phyloP scores from a whole-genome alignment of 371 early-diverging fungal genomes.

The Chytridium lagenaria region DNA sequence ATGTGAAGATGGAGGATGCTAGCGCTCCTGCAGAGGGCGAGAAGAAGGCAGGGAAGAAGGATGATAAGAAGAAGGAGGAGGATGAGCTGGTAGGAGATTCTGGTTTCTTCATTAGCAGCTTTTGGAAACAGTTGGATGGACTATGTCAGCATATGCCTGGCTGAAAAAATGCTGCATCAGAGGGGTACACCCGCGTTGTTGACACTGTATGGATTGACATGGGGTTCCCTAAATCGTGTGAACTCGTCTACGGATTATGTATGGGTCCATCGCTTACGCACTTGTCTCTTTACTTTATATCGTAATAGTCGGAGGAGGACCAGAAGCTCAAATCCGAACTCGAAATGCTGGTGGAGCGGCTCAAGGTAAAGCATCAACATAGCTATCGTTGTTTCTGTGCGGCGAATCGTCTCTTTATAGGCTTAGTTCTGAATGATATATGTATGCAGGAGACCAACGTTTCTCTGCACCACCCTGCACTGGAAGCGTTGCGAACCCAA shows the following conservation, averaged over 20 bases:
- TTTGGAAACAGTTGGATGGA: neutral
- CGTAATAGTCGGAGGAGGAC: conserved; percentile 93
- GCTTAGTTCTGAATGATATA: neutral
- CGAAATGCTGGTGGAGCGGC: conserved; percentile 90
- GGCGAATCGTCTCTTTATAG: neutral
- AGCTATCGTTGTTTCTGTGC: neutral
- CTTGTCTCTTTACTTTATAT: neutral
- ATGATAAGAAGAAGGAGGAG: conserved; percentile 41
- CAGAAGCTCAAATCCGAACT: conserved; percentile 89
- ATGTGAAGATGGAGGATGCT: conserved; percentile 21
- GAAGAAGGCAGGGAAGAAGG: conserved; percentile 30
- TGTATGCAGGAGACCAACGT: conserved; percentile 72
- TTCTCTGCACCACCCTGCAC: conserved; percentile 79
- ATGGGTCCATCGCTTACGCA: neutral
- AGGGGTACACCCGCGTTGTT: neutral
- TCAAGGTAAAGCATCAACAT: no score
- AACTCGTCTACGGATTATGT: neutral
- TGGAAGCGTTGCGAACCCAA: conserved; percentile 84
- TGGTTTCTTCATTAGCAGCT: no score
- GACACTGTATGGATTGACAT: neutral
- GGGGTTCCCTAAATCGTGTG: neutral
- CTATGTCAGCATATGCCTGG: conserved; percentile 5
- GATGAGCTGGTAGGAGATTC: conserved; percentile 44
- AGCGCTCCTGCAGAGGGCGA: conserved; percentile 9
- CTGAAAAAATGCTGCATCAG: neutral